These are phyloP conservation scores for Athelia sp. DNA, from an alignment of 1,284 basidiomycete species.

Conservation along the genomic window DNA sequence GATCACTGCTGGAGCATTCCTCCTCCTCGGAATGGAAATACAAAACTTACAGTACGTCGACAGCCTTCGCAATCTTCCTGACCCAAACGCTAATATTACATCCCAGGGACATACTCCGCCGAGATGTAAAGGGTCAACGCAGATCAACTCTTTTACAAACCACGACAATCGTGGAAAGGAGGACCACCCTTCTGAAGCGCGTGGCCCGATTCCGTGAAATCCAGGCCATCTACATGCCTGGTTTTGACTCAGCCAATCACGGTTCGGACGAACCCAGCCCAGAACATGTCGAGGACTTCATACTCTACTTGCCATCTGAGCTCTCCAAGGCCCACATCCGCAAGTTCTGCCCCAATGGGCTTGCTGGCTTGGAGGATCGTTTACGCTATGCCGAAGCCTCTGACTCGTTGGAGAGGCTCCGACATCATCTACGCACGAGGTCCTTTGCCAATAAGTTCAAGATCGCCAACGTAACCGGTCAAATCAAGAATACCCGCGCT, in stretches of 20 bases:
- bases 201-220: conserved; percentile 4
- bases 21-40: conserved; percentile 10
- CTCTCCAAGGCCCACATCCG: background rate
- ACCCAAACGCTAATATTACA: background rate
- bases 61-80: background rate
- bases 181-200: conserved; percentile 2
- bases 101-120: background rate
- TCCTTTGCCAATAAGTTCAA: conserved; percentile 5
- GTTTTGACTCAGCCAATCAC: background rate
- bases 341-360: background rate
- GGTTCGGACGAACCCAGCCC: background rate
- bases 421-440: conserved; percentile 5
- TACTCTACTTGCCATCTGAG: conserved; percentile 8
- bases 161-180: conserved; percentile 2
- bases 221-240: conserved; percentile 9
- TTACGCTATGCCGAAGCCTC: conserved; percentile 6
- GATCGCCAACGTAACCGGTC: conserved; percentile 9
- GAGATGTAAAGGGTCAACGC: background rate
- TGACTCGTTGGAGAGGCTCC: conserved; percentile 4
- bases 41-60: conserved; percentile 12
- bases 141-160: background rate
- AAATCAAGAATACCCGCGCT: conserved; percentile 5
- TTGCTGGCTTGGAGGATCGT: conserved; percentile 6
- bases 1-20: conserved; percentile 6
- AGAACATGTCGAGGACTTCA: conserved; percentile 5